Evolutionary conservation across 1,284 basidiomycete genomes (phyloP).

Genomic region (Apiotrichum gracile): DNA sequence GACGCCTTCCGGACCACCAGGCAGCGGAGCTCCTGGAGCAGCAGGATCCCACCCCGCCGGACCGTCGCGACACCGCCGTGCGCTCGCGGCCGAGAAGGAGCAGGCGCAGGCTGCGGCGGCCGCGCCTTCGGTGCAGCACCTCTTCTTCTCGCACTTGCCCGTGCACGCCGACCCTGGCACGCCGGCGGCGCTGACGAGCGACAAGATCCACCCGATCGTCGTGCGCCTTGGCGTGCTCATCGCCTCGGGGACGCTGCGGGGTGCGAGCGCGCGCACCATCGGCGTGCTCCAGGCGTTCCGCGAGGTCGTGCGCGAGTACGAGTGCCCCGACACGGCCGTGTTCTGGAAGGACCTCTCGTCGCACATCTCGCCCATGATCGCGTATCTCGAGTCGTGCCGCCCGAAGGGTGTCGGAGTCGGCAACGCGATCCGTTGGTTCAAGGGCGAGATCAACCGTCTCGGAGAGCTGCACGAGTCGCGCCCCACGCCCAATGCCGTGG

Average conservation of each 20-base stretch:
- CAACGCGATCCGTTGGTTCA: slow-evolving; percentile 63
- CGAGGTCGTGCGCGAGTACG: slow-evolving; percentile 46
- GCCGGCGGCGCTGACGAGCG: slow-evolving; percentile 22
- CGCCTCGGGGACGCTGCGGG: slow-evolving; percentile 38
- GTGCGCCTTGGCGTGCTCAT: slow-evolving; percentile 44
- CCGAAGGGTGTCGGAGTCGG: slow-evolving; percentile 47
- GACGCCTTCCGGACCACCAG: background rate
- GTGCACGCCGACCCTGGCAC: slow-evolving; percentile 43
- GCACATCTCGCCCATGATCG: slow-evolving; percentile 47
- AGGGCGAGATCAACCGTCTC: slow-evolving; percentile 88
- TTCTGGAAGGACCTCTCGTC: slow-evolving; percentile 44
- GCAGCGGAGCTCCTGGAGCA: background rate
- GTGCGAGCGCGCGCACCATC: slow-evolving; percentile 50
- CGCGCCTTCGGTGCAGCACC: slow-evolving; percentile 13
- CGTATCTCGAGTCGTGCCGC: slow-evolving; percentile 45
- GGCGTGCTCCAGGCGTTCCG: slow-evolving; percentile 50
- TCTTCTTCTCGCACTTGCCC: slow-evolving; percentile 61
- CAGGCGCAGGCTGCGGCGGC: slow-evolving; percentile 9
- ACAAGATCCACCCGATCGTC: slow-evolving; percentile 43
- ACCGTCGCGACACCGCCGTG: slow-evolving; percentile 14
- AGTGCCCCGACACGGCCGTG: slow-evolving; percentile 40
- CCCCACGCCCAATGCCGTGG: slow-evolving; percentile 70
- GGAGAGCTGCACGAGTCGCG: slow-evolving; percentile 72
- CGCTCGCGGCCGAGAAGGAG: slow-evolving; percentile 2
- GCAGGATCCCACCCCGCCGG: background rate